These are phyloP conservation scores for Saccharum hybrid DNA, from an alignment of 202 grass and related monocot genomes.

Conservation along the genomic window DNA sequence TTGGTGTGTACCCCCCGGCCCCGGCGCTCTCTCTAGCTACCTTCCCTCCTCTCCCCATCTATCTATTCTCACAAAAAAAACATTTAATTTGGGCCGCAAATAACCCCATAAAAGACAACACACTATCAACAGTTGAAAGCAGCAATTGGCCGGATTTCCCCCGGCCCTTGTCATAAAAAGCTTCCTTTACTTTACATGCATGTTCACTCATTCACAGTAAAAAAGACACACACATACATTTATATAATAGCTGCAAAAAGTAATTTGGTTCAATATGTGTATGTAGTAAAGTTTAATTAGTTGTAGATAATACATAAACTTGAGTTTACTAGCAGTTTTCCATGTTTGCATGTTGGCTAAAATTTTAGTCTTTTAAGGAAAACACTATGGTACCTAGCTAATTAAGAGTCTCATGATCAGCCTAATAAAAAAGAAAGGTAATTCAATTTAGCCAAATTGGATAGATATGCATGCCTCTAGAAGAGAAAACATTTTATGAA, in stretches of 20 bases:
- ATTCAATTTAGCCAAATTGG: neutral
- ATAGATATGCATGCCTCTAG: neutral
- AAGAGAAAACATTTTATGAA: neutral
- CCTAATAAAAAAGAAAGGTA: neutral
- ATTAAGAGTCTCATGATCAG: neutral
- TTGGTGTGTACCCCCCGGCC: constrained; percentile 57
- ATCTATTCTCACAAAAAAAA: constrained; percentile 22
- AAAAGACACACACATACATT: neutral
- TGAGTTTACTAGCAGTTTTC: neutral
- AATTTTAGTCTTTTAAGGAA: neutral
- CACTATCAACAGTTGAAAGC: constrained; percentile 38
- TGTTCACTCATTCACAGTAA: constrained; percentile 40
- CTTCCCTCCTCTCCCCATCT: neutral
- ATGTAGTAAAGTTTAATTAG: neutral
- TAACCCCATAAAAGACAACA: constrained; percentile 44
- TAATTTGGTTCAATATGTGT: neutral
- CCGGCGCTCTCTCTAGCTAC: constrained; percentile 22
- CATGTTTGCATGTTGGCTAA: neutral
- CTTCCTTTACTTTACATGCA: constrained; percentile 37
- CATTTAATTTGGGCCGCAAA: constrained; percentile 25
- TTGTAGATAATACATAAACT: neutral
- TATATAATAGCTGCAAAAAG: neutral
- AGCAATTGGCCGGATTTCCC: constrained; percentile 31
- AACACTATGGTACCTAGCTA: neutral
- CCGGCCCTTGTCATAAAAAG: constrained; percentile 33